Conservation (phyloP, 2,329 filamentous ascomycete genomes). For the Emericellopsis atlantica region DNA sequence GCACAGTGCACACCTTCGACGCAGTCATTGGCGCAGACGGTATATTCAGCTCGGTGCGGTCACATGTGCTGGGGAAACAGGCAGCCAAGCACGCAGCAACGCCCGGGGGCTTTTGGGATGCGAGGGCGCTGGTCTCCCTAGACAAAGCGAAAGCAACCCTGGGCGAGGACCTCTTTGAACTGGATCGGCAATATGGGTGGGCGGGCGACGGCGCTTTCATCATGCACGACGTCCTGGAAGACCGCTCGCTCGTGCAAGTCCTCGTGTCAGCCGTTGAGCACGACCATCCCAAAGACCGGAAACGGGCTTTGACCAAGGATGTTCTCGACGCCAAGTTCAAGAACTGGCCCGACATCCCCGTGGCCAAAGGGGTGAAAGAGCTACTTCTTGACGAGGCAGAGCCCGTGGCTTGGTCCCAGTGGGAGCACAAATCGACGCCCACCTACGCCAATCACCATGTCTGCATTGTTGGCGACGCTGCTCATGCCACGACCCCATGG, state of each 20-base stretch:
- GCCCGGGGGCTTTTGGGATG: too few species aligned
- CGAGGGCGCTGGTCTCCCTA: too few species aligned
- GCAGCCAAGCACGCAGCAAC: too few species aligned
- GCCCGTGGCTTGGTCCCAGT: conserved; percentile 2
- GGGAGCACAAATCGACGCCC: conserved; percentile 5
- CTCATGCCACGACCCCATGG: conserved; percentile 12
- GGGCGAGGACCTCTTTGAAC: background rate
- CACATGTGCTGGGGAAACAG: too few species aligned
- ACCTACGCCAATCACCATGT: conserved; percentile 7
- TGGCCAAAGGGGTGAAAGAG: conserved; percentile 1
- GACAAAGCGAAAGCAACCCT: background rate
- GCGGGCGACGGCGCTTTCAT: background rate
- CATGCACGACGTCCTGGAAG: background rate
- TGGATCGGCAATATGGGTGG: background rate
- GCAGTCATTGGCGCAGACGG: background rate
- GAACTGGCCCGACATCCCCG: background rate
- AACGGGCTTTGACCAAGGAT: background rate
- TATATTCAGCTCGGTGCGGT: too few species aligned
- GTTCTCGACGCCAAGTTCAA: background rate
- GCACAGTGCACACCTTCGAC: background rate
- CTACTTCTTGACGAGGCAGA: conserved; percentile 3
- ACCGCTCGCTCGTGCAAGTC: background rate
- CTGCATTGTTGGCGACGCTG: conserved; percentile 12
- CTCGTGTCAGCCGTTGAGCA: background rate
- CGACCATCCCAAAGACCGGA: background rate